Evolutionary conservation across 768 basidiomycete species (phyloP).

Genomic region (Rhizopogon sp.): DNA sequence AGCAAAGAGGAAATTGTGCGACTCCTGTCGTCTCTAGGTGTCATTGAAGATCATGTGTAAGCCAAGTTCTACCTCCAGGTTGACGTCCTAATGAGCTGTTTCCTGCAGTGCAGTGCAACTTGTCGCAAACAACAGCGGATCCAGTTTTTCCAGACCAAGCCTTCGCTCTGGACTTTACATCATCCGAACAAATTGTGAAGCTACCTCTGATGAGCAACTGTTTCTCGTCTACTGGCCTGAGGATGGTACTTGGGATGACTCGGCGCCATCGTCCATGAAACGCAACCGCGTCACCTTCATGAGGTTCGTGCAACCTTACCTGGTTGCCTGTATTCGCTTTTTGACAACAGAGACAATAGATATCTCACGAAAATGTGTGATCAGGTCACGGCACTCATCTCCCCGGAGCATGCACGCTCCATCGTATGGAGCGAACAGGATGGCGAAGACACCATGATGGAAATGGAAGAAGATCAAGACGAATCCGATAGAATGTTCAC

Average conservation of each 20-base stretch:
- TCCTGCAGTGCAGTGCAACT: constrained; percentile 4
- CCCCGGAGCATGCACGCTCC: constrained; percentile 38
- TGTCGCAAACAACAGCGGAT: not conserved
- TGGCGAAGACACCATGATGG: constrained; percentile 15
- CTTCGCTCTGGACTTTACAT: constrained; percentile 48
- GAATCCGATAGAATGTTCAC: constrained; percentile 44
- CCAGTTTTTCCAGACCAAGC: constrained; percentile 10
- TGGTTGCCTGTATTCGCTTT: not conserved
- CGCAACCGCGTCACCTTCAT: constrained; percentile 59
- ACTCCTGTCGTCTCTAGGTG: constrained; percentile 33
- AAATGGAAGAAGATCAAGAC: constrained; percentile 32
- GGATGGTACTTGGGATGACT: constrained; percentile 52
- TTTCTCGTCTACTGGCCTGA: constrained; percentile 63
- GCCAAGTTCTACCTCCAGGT: constrained; percentile 10
- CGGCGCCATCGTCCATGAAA: constrained; percentile 35
- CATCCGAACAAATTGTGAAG: constrained; percentile 15
- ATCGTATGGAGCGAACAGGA: constrained; percentile 39
- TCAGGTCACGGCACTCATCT: constrained; percentile 47
- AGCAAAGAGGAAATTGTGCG: constrained; percentile 44
- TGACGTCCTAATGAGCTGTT: not conserved
- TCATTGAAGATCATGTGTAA: constrained; percentile 36
- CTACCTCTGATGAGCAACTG: constrained; percentile 18
- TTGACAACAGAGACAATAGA: constrained; percentile 22
- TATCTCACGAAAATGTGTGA: constrained; percentile 59
- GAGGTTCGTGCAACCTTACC: constrained; percentile 32